Evolutionary conservation across 257 asterid species (phyloP).

Genomic region (Lavandula angustifolia): DNA sequence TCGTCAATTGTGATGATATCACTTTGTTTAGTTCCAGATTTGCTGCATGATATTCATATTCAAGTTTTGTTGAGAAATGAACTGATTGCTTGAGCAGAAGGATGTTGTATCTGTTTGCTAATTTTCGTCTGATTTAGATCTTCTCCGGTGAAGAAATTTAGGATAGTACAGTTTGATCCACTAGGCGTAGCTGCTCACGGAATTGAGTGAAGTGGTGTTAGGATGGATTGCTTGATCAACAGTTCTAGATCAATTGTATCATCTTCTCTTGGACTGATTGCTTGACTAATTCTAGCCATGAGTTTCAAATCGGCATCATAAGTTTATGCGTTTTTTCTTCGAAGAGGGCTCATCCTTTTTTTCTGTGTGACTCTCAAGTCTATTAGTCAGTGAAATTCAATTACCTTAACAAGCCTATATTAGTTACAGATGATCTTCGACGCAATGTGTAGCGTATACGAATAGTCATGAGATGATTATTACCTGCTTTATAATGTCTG

Average conservation of each 20-base stretch:
- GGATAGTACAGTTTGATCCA: neutral
- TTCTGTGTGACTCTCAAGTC: neutral
- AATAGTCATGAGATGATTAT: neutral
- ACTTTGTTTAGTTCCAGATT: neutral
- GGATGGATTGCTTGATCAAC: constrained; percentile 8
- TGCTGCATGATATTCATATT: neutral
- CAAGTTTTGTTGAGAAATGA: neutral
- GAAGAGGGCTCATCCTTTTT: neutral
- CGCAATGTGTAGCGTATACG: neutral
- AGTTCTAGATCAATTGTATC: neutral
- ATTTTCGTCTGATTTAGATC: neutral
- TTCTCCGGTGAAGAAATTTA: neutral
- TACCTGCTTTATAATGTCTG: neutral
- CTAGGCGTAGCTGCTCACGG: neutral
- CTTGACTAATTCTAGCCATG: neutral
- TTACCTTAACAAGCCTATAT: neutral
- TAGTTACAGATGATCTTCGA: neutral
- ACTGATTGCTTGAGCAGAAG: neutral
- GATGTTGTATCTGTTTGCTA: neutral
- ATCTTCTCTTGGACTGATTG: neutral
- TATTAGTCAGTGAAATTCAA: neutral
- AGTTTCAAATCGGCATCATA: neutral
- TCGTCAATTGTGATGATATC: neutral
- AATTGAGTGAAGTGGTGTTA: neutral
- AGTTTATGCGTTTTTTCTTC: neutral